Evolutionary conservation across 495 filamentous ascomycete genomes (phyloP).

Genomic region (Penicillium herquei): DNA sequence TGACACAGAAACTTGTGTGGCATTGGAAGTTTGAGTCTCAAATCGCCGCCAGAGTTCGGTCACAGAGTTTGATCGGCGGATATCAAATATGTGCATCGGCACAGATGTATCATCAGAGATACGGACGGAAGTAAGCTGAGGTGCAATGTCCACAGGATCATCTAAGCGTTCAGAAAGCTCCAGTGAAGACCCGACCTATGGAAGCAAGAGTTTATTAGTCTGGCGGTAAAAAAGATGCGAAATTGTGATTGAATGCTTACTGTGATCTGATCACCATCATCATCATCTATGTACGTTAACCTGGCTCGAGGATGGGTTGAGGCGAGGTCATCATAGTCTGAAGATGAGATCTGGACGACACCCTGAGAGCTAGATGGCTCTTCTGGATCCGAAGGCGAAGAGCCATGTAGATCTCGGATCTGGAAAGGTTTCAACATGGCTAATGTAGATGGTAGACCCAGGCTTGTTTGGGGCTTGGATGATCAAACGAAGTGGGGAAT

Average conservation of each 20-base stretch:
- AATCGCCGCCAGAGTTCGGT: constrained; percentile 42
- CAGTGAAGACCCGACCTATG: constrained; percentile 49
- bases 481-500: constrained; percentile 6
- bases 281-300: constrained; percentile 54
- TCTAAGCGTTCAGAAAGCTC: constrained; percentile 51
- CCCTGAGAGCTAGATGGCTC: constrained; percentile 13
- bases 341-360: constrained; percentile 39
- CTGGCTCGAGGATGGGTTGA: constrained; percentile 47
- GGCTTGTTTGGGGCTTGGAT: neutral
- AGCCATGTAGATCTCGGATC: constrained; percentile 37
- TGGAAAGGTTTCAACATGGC: constrained; percentile 46
- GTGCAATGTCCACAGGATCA: constrained; percentile 32
- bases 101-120: constrained; percentile 11
- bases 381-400: constrained; percentile 12
- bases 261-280: constrained; percentile 58
- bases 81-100: constrained; percentile 49
- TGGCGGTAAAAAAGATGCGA: neutral
- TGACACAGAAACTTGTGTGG: constrained; percentile 1
- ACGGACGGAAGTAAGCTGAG: constrained; percentile 7
- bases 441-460: neutral
- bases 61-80: constrained; percentile 45
- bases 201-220: constrained; percentile 12
- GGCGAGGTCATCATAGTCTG: constrained; percentile 51
- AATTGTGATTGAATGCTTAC: constrained; percentile 30
- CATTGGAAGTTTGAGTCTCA: constrained; percentile 12